Percentiles rank a stretch among this genome's conserved stretches.
phyloP scores from a whole-genome alignment of 805 yeast genomes.

The Cyberlindnera xishuangbannaensis region DNA sequence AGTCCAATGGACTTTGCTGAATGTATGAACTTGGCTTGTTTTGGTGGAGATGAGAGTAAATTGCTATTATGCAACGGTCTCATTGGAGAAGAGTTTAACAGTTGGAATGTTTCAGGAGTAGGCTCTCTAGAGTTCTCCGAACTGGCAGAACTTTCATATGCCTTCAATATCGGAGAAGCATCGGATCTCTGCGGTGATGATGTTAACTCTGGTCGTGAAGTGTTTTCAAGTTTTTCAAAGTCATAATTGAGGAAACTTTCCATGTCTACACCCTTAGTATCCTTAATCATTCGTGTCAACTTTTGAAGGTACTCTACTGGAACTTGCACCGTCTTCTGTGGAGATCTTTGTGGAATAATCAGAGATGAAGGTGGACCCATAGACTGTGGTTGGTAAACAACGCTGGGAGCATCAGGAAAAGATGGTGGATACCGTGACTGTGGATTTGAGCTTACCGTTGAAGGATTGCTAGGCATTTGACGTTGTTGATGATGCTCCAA shows the following conservation, averaged over 20 bases:
- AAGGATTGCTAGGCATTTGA: conserved; percentile 1
- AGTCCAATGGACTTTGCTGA: conserved; percentile 11
- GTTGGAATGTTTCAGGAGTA: conserved; percentile 6
- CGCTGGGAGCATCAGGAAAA: neutral
- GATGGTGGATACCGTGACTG: neutral
- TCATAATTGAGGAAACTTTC: conserved; percentile 15
- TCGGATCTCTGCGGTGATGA: conserved; percentile 12
- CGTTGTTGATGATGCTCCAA: conserved; percentile 3
- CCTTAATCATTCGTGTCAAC: conserved; percentile 19
- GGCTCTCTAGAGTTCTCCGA: conserved; percentile 10
- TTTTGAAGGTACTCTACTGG: conserved; percentile 25
- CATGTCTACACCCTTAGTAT: conserved; percentile 20
- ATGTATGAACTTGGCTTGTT: conserved; percentile 11
- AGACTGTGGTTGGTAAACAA: too few relatives aligned
- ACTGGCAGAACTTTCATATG: conserved; percentile 7
- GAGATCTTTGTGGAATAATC: neutral
- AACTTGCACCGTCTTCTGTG: conserved; percentile 21
- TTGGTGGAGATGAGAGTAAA: conserved; percentile 8
- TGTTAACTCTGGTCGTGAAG: conserved; percentile 1
- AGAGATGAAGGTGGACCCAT: too few relatives aligned
- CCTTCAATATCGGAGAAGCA: conserved; percentile 7
- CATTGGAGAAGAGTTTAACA: conserved; percentile 6
- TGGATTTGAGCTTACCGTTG: too few relatives aligned
- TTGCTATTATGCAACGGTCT: neutral
- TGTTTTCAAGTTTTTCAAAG: conserved; percentile 10